A percentile compares a stretch with the other conserved stretches of the same genome.
phyloP scores from a whole-genome alignment of 805 yeast genomes.

The Myxozyma udenii region DNA sequence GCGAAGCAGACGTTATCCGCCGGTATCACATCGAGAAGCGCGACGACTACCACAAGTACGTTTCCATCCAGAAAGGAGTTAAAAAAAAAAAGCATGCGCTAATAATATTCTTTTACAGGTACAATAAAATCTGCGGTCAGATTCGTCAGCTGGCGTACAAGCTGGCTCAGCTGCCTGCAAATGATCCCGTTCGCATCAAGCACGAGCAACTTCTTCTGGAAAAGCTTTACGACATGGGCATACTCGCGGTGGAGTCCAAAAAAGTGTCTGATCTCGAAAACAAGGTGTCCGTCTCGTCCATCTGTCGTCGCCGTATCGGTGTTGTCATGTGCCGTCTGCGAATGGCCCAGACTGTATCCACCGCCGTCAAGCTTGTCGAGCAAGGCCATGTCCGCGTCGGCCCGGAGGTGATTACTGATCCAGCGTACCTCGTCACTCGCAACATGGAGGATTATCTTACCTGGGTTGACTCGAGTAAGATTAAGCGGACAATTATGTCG shows the following conservation, averaged over 20 bases:
- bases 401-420: slow-evolving; percentile 91
- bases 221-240: slow-evolving; percentile 84
- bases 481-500: slow-evolving; percentile 81
- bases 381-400: slow-evolving; percentile 99
- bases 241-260: slow-evolving; percentile 79
- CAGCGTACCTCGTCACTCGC: slow-evolving; percentile 88
- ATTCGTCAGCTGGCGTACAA: slow-evolving; percentile 83
- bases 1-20: slow-evolving; percentile 96
- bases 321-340: slow-evolving; percentile 91
- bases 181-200: slow-evolving; percentile 80
- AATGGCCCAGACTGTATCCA: slow-evolving; percentile 86
- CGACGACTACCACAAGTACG: slow-evolving; percentile 80
- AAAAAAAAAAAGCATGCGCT: background rate
- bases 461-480: slow-evolving; percentile 96
- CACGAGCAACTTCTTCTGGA: slow-evolving; percentile 87
- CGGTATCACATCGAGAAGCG: slow-evolving; percentile 90
- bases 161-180: slow-evolving; percentile 77
- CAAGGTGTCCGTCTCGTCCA: slow-evolving; percentile 84
- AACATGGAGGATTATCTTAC: slow-evolving; percentile 94
- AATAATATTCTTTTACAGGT: slow-evolving; percentile 36
- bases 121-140: slow-evolving; percentile 89
- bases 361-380: slow-evolving; percentile 88
- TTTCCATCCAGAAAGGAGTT: no score
- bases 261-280: slow-evolving; percentile 91
- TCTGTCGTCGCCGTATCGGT: slow-evolving; percentile 88